These are phyloP conservation scores for Postia placenta DNA, from an alignment of 768 basidiomycete species.

Conservation along the genomic window DNA sequence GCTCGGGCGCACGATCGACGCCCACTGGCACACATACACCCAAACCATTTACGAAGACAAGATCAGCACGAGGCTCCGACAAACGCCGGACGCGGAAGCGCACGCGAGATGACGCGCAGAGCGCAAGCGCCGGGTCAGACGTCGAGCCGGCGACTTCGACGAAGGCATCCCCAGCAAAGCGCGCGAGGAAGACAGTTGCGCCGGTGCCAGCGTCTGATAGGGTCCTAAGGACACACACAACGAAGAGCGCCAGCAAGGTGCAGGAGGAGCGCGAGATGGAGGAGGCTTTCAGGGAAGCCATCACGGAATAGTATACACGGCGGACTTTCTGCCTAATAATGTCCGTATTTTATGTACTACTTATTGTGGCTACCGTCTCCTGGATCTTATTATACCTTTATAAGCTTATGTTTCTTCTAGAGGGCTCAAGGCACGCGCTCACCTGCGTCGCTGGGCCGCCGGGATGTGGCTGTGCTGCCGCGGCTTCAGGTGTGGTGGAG, in stretches of 20 bases:
- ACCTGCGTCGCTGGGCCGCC: no score
- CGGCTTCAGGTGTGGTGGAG: no score
- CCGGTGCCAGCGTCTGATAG: conserved; percentile 26
- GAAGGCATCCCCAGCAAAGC: conserved; percentile 14
- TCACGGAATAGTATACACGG: conserved; percentile 28
- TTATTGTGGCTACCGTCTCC: neutral
- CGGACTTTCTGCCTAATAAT: neutral
- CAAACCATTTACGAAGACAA: neutral
- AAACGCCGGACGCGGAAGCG: conserved; percentile 17
- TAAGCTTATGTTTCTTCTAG: no score
- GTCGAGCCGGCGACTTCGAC: conserved; percentile 1
- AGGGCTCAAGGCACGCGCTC: no score
- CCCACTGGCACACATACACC: neutral
- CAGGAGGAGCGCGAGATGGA: conserved; percentile 46
- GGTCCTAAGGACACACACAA: conserved; percentile 51
- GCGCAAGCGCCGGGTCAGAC: conserved; percentile 7
- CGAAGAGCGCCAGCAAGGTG: conserved; percentile 45
- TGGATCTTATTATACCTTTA: no score
- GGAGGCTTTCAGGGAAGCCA: conserved; percentile 42
- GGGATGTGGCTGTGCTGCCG: no score
- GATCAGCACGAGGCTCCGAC: neutral
- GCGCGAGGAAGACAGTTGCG: conserved; percentile 5
- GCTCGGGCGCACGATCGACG: neutral
- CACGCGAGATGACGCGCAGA: conserved; percentile 8
- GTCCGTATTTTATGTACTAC: neutral